Evolutionary conservation across 2,329 filamentous ascomycete species (phyloP).

Genomic region (Colletotrichum euphorbiae): DNA sequence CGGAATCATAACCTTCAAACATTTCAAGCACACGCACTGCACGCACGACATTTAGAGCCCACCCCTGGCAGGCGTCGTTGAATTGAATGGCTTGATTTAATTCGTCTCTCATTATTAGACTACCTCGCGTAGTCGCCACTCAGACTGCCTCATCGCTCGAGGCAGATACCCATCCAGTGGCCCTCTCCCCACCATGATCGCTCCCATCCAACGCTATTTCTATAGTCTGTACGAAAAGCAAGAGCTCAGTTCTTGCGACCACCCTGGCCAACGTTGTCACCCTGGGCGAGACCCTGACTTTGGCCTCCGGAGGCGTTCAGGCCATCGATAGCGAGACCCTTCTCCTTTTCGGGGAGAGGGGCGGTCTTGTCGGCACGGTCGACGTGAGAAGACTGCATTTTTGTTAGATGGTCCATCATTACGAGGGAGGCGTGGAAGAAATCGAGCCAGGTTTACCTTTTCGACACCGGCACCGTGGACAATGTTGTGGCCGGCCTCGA

Average conservation of each 20-base stretch:
- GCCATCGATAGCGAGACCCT: slow-evolving; percentile 56
- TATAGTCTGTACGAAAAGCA: no score
- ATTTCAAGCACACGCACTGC: no score
- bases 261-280: slow-evolving; percentile 56
- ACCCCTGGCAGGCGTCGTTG: no score
- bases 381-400: slow-evolving; percentile 47
- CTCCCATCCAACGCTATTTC: no score
- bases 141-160: no score
- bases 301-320: slow-evolving; percentile 57
- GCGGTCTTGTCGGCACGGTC: slow-evolving; percentile 63
- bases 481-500: slow-evolving; percentile 55
- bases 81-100: not conserved
- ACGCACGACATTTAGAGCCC: no score
- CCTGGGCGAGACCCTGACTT: slow-evolving; percentile 56
- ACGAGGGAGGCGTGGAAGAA: not conserved
- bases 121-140: slow-evolving; percentile 32
- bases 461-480: slow-evolving; percentile 56
- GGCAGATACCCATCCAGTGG: not conserved
- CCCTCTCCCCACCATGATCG: not conserved
- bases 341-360: slow-evolving; percentile 58
- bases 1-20: no score
- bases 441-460: slow-evolving; percentile 48
- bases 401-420: not conserved
- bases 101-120: slow-evolving; percentile 27
- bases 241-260: slow-evolving; percentile 30